A percentile compares a stretch with the other conserved stretches of the same genome.
phyloP scores from a whole-genome alignment of 2,329 filamentous ascomycete genomes.

The Colletotrichum lini region DNA sequence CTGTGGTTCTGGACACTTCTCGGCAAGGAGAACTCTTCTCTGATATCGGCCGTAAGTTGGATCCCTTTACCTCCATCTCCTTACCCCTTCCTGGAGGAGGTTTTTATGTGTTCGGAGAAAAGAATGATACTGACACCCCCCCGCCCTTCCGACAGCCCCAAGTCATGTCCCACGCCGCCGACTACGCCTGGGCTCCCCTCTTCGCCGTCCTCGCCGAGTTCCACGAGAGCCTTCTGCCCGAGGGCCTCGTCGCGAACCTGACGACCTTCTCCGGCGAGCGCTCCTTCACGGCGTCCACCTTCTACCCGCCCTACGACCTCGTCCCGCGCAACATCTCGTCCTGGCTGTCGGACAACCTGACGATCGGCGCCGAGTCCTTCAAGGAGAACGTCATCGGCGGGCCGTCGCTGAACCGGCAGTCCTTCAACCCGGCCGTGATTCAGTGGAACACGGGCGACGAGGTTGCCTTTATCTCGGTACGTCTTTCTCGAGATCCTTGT shows the following conservation, averaged over 20 bases:
- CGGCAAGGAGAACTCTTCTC: conserved; percentile 60
- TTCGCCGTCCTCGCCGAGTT: conserved; percentile 67
- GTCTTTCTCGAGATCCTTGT: not conserved
- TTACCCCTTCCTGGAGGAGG: too few species aligned
- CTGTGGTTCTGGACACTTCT: conserved; percentile 72
- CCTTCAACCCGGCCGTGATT: conserved; percentile 72
- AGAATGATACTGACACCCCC: conserved; percentile 9
- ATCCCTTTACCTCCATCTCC: not conserved
- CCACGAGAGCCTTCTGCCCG: conserved; percentile 63
- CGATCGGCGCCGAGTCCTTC: conserved; percentile 73
- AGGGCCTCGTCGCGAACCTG: conserved; percentile 57
- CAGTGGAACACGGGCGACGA: conserved; percentile 67
- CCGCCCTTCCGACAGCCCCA: conserved; percentile 53
- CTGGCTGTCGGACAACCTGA: conserved; percentile 70
- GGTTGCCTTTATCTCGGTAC: conserved; percentile 51
- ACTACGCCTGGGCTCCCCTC: conserved; percentile 71
- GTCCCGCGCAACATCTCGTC: conserved; percentile 71
- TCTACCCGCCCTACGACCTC: conserved; percentile 71
- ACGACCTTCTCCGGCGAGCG: conserved; percentile 67
- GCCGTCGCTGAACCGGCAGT: conserved; percentile 62
- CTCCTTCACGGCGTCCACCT: conserved; percentile 65
- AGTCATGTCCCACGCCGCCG: conserved; percentile 71
- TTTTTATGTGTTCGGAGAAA: not conserved
- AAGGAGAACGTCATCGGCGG: conserved; percentile 70
- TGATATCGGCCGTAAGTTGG: conserved; percentile 51